Evolutionary conservation across 2,329 filamentous ascomycete species (phyloP).

Genomic region (Diaporthe citrichinensis): DNA sequence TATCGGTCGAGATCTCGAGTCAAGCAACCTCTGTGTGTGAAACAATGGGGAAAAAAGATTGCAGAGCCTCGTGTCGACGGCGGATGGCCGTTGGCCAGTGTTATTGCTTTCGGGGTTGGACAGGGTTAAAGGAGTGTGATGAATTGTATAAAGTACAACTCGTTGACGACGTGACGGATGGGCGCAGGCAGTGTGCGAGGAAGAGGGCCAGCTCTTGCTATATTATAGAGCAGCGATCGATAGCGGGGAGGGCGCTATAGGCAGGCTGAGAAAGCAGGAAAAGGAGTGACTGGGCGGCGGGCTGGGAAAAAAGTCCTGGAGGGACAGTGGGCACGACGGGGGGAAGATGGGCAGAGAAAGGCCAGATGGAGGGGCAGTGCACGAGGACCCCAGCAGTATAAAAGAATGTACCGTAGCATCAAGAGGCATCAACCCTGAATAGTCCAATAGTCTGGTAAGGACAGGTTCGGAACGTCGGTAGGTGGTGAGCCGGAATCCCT

Average conservation of each 20-base stretch:
- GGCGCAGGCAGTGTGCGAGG: conserved; percentile 57
- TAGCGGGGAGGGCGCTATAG: conserved; percentile 56
- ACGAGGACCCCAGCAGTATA: conserved; percentile 66
- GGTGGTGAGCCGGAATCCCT: conserved; percentile 65
- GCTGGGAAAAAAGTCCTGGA: conserved; percentile 46
- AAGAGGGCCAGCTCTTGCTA: conserved; percentile 71
- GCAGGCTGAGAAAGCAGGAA: conserved; percentile 48
- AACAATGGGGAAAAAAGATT: conserved; percentile 52
- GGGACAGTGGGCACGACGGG: conserved; percentile 55
- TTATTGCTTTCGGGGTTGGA: conserved; percentile 22
- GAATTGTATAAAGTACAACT: conserved; percentile 59
- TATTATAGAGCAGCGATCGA: conserved; percentile 61
- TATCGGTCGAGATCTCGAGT: conserved; percentile 39
- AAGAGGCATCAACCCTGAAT: conserved; percentile 58
- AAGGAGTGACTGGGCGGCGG: conserved; percentile 66
- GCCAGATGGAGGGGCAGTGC: conserved; percentile 63
- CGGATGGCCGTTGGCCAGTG: conserved; percentile 36
- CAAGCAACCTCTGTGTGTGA: conserved; percentile 46
- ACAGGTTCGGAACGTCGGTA: conserved; percentile 65
- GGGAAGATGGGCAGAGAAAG: conserved; percentile 57
- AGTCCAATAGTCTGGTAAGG: conserved; percentile 57
- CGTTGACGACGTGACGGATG: conserved; percentile 50
- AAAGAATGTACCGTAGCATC: conserved; percentile 60
- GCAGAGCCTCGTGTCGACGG: conserved; percentile 57
- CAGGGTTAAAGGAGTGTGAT: conserved; percentile 57